Conservation (phyloP, 73 alveolate genomes). For the Tetrahymena elliotti region DNA sequence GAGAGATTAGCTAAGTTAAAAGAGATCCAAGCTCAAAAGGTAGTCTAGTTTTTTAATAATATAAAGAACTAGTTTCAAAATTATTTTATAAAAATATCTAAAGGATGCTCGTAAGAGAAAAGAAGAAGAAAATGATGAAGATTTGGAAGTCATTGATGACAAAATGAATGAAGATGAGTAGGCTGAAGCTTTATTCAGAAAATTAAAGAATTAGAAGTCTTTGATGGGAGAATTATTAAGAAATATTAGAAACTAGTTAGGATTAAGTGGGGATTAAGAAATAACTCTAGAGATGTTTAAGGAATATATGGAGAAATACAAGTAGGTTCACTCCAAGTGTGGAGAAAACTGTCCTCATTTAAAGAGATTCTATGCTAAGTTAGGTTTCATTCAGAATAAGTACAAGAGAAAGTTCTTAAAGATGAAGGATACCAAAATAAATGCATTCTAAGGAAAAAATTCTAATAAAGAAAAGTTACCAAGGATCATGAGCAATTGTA, state of each 20-base stretch:
- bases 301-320: conserved; percentile 28
- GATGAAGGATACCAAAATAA: conserved; percentile 28
- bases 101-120: neutral
- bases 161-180: conserved; percentile 22
- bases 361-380: conserved; percentile 33
- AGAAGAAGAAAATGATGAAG: neutral
- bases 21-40: neutral
- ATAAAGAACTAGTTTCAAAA: neutral
- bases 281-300: conserved; percentile 14
- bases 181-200: conserved; percentile 2
- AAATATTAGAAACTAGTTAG: conserved; percentile 23
- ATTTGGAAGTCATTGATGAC: conserved; percentile 25
- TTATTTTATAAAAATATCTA: neutral
- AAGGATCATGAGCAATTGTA: neutral
- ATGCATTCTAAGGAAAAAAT: conserved; percentile 6
- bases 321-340: conserved; percentile 26
- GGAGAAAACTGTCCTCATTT: conserved; percentile 45
- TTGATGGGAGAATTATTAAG: conserved; percentile 29
- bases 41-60: neutral
- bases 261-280: conserved; percentile 18
- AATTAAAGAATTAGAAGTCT: neutral
- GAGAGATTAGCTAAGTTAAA: neutral
- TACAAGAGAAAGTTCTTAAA: conserved; percentile 38
- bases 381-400: conserved; percentile 21
- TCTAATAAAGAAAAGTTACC: neutral